These are phyloP conservation scores for Pseudozyma sp. DNA, from an alignment of 1,284 basidiomycete species.

Conservation along the genomic window DNA sequence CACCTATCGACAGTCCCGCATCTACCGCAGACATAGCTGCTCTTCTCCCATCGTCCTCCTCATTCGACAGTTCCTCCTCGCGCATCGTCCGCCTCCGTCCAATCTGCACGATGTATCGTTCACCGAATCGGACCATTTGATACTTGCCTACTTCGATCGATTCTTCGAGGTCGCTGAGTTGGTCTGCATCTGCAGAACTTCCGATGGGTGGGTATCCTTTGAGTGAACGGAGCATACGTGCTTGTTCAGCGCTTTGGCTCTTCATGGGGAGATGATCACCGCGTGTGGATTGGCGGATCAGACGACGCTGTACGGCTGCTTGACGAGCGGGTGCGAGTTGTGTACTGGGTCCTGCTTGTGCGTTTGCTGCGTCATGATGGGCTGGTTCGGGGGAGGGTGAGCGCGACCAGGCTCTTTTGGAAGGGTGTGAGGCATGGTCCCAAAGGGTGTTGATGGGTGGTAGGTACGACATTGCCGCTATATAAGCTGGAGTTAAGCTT, in stretches of 20 bases:
- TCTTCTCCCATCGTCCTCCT: slow-evolving; percentile 52
- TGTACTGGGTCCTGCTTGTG: slow-evolving; percentile 25
- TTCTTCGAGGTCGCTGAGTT: slow-evolving; percentile 63
- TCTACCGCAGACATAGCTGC: slow-evolving; percentile 31
- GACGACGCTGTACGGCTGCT: slow-evolving; percentile 29
- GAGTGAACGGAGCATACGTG: slow-evolving; percentile 52
- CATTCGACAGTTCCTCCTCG: slow-evolving; percentile 58
- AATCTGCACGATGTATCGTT: slow-evolving; percentile 63
- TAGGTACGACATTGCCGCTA: slow-evolving; percentile 29
- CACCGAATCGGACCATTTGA: slow-evolving; percentile 57
- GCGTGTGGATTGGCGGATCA: slow-evolving; percentile 49
- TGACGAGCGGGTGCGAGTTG: slow-evolving; percentile 35
- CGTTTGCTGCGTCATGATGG: slow-evolving; percentile 12
- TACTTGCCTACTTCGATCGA: slow-evolving; percentile 56
- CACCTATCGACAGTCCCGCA: slow-evolving; percentile 17
- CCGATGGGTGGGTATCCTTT: slow-evolving; percentile 61
- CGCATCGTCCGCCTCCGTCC: slow-evolving; percentile 55
- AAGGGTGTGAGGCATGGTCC: slow-evolving; percentile 46
- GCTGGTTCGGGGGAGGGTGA: slow-evolving; percentile 43
- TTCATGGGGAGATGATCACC: slow-evolving; percentile 53
- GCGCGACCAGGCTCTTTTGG: slow-evolving; percentile 42
- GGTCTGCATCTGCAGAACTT: slow-evolving; percentile 56
- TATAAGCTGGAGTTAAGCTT: neutral
- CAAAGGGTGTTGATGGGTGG: slow-evolving; percentile 44
- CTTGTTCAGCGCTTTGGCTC: slow-evolving; percentile 46